Percentiles rank a stretch among this genome's conserved stretches.
Conservation (phyloP, 345 rosid species). For the Citrus glauca region DNA sequence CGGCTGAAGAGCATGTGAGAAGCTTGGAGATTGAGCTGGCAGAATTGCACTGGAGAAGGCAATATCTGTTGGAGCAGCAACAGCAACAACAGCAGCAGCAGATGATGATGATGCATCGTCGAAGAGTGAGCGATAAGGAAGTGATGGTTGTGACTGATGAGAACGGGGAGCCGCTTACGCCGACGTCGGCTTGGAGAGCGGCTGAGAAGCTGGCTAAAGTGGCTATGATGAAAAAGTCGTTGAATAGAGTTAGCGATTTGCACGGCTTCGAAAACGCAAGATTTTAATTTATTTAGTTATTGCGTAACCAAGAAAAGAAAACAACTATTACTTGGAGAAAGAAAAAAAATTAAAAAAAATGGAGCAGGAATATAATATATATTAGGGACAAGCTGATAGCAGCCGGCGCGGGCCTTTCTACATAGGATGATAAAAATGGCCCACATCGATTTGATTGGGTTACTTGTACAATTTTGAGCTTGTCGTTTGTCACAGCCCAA, state of each 20-base stretch:
- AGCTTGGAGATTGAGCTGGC: slow-evolving; percentile 61
- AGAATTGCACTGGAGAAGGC: slow-evolving; percentile 60
- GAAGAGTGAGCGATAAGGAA: slow-evolving; percentile 32
- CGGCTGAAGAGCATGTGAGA: slow-evolving; percentile 37
- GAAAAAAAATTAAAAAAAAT: neutral
- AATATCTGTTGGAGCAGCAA: slow-evolving; percentile 27
- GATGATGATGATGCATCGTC: slow-evolving; percentile 21
- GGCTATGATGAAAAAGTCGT: slow-evolving; percentile 73
- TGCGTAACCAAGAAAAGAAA: neutral
- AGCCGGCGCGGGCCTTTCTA: slow-evolving; percentile 35
- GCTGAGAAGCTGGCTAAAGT: slow-evolving; percentile 90
- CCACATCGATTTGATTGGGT: slow-evolving; percentile 9
- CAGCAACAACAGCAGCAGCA: slow-evolving; percentile 11
- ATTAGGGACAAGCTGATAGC: slow-evolving; percentile 14
- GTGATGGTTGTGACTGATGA: slow-evolving; percentile 47
- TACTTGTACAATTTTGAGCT: neutral
- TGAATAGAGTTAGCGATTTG: slow-evolving; percentile 75
- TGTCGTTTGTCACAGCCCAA: neutral
- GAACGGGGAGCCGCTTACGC: slow-evolving; percentile 79
- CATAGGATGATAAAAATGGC: neutral
- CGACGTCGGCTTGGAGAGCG: slow-evolving; percentile 85
- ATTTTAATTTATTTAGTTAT: slow-evolving; percentile 41
- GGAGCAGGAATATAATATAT: neutral
- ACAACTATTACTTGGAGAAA: neutral
- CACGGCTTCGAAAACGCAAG: slow-evolving; percentile 98